These are phyloP conservation scores for Chlorociboria aeruginascens DNA, from an alignment of 495 filamentous ascomycete species.

Conservation along the genomic window DNA sequence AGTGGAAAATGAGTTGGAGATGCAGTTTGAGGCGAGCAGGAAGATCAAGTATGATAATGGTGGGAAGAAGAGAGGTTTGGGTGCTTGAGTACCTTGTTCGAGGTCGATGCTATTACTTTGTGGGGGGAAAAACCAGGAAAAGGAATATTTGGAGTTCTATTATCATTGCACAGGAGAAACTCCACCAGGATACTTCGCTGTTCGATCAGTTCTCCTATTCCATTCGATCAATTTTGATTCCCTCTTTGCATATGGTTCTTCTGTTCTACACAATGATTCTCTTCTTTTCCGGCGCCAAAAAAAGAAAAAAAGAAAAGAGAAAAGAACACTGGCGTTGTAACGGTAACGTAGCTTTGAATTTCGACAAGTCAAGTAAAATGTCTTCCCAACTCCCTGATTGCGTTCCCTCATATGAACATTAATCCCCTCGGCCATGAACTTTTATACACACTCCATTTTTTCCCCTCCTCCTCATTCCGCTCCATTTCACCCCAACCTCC, in stretches of 20 bases:
- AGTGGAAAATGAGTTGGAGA: slow-evolving; percentile 43
- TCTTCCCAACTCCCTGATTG: neutral
- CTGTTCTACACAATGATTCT: no score
- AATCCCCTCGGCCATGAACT: neutral
- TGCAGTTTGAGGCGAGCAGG: slow-evolving; percentile 45
- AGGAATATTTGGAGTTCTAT: neutral
- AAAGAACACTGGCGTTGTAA: no score
- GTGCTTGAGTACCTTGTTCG: slow-evolving; percentile 26
- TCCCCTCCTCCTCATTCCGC: neutral
- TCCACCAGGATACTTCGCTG: neutral
- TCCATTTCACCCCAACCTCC: neutral
- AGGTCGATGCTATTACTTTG: no score
- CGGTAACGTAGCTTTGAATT: no score
- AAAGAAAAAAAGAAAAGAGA: no score
- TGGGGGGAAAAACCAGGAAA: neutral
- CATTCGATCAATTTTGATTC: neutral
- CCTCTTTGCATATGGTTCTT: slow-evolving; percentile 1
- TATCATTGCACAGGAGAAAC: neutral
- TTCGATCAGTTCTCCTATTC: neutral
- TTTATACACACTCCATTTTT: neutral
- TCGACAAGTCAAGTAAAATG: neutral
- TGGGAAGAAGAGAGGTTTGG: slow-evolving; percentile 39
- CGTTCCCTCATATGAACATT: neutral
- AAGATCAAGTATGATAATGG: slow-evolving; percentile 42
- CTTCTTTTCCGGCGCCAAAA: no score